phyloP scores from a whole-genome alignment of 495 filamentous ascomycete genomes.

The Penicillium lividum region DNA sequence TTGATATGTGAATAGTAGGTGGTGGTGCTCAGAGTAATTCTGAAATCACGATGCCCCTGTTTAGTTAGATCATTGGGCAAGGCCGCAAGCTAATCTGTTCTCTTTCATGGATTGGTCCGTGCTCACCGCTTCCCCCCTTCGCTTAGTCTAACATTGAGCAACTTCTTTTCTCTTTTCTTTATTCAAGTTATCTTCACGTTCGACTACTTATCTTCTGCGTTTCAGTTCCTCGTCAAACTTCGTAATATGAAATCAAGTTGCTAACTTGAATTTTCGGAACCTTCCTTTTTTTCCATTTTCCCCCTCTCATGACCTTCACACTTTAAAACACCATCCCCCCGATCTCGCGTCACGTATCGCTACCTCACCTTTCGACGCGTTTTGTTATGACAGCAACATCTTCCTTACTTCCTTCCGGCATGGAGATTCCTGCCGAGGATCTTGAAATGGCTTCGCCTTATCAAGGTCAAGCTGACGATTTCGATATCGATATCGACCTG shows the following conservation, averaged over 20 bases:
- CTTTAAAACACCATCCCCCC: constrained; percentile 16
- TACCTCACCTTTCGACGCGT: constrained; percentile 17
- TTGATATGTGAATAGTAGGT: background rate
- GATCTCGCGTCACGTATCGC: constrained; percentile 24
- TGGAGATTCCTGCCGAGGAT: constrained; percentile 48
- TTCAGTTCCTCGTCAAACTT: background rate
- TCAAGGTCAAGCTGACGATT: constrained; percentile 59
- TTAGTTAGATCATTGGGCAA: constrained; percentile 28
- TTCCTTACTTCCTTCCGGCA: constrained; percentile 35
- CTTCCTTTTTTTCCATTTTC: constrained; percentile 1
- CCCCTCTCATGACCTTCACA: background rate
- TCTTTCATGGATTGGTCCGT: constrained; percentile 45
- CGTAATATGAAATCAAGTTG: background rate
- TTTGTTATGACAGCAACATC: constrained; percentile 43
- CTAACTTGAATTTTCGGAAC: background rate
- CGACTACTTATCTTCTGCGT: background rate
- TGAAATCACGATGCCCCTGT: constrained; percentile 13
- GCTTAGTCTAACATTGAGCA: constrained; percentile 34
- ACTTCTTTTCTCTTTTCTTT: constrained; percentile 16
- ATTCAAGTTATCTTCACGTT: constrained; percentile 11
- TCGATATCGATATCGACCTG: constrained; percentile 75
- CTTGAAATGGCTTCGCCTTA: constrained; percentile 58
- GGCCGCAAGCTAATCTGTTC: constrained; percentile 47
- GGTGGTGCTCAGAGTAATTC: constrained; percentile 2
- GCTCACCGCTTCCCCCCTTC: constrained; percentile 36